Conservation (phyloP, 2,329 filamentous ascomycete genomes). For the Fusarium sp. region DNA sequence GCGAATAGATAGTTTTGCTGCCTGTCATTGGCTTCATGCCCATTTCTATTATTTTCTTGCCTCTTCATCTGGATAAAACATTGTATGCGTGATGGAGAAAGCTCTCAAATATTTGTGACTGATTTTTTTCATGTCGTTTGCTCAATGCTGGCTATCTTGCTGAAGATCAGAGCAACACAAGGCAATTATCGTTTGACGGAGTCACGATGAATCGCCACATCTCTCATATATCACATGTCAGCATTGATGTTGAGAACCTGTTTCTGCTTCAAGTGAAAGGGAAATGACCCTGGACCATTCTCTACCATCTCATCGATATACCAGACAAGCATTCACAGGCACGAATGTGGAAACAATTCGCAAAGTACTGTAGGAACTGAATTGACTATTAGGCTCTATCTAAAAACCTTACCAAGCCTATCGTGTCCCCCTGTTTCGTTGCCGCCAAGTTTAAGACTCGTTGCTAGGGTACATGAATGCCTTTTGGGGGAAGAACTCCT, state of each 20-base stretch:
- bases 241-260: background rate
- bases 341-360: background rate
- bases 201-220: background rate
- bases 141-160: background rate
- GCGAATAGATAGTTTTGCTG: background rate
- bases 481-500: conserved; percentile 65
- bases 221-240: background rate
- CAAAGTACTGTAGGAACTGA: background rate
- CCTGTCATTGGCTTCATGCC: too few species aligned
- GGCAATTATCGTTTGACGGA: background rate
- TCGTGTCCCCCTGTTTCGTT: background rate
- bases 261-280: background rate
- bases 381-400: background rate
- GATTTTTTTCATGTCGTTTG: background rate
- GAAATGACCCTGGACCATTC: background rate
- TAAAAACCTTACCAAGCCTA: background rate
- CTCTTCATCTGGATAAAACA: background rate
- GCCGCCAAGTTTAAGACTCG: background rate
- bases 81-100: background rate
- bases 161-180: background rate
- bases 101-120: background rate
- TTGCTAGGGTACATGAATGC: background rate
- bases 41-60: background rate
- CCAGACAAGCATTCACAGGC: background rate
- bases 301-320: background rate